A percentile compares a stretch with the other conserved stretches of the same genome.
phyloP scores from a whole-genome alignment of 768 basidiomycete genomes.

The Russula earlei region DNA sequence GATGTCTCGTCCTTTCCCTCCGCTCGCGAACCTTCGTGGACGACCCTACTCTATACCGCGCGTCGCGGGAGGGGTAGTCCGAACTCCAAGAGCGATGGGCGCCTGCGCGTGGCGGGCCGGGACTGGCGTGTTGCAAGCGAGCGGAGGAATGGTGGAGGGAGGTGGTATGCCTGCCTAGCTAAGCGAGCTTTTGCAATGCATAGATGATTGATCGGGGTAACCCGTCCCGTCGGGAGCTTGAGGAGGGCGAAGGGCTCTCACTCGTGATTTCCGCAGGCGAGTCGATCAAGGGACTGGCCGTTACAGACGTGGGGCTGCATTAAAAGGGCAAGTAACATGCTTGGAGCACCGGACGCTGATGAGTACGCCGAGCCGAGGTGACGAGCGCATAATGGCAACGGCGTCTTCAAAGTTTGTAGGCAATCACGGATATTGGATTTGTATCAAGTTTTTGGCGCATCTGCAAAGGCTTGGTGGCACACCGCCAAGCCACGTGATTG shows the following conservation, averaged over 20 bases:
- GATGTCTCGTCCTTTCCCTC: slow-evolving; percentile 36
- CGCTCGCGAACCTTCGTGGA: slow-evolving; percentile 37
- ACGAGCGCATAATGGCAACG: slow-evolving; percentile 84
- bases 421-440: too few relatives aligned
- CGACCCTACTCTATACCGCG: slow-evolving; percentile 80
- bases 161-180: slow-evolving; percentile 58
- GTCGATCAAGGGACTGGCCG: slow-evolving; percentile 50
- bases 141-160: slow-evolving; percentile 85
- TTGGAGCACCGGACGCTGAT: slow-evolving; percentile 57
- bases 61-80: slow-evolving; percentile 89
- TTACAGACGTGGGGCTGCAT: slow-evolving; percentile 27
- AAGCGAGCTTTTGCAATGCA: slow-evolving; percentile 80
- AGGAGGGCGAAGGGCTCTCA: slow-evolving; percentile 32
- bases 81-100: too few relatives aligned
- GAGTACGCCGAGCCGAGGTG: slow-evolving; percentile 60
- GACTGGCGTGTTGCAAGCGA: slow-evolving; percentile 42
- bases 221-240: slow-evolving; percentile 48
- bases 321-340: slow-evolving; percentile 32
- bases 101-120: slow-evolving; percentile 64
- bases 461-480: too few relatives aligned
- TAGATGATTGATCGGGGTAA: slow-evolving; percentile 71
- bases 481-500: too few relatives aligned
- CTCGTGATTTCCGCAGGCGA: slow-evolving; percentile 26
- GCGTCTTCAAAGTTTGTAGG: slow-evolving; percentile 99
- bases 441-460: too few relatives aligned